These are phyloP conservation scores for Phytophthora constricta DNA, from an alignment of 352 stramenopile species.

Conservation along the genomic window DNA sequence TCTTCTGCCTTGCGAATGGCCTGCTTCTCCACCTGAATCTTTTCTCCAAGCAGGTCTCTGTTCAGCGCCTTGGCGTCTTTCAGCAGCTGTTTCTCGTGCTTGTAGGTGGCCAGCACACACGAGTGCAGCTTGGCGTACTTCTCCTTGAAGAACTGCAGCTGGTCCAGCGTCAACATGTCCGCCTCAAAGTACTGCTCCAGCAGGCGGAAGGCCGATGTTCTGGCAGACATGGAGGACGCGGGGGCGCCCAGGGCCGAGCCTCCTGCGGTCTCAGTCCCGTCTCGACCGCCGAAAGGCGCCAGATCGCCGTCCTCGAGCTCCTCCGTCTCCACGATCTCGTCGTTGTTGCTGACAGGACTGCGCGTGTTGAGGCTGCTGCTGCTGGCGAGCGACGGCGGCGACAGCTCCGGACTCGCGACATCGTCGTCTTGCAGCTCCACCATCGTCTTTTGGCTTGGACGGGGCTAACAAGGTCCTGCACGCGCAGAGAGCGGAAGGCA, in stretches of 20 bases:
- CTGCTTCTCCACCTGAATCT: conserved; percentile 90
- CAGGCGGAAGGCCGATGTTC: conserved; percentile 74
- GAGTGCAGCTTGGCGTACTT: conserved; percentile 78
- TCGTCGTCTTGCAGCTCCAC: conserved; percentile 16
- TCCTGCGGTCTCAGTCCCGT: conserved; percentile 20
- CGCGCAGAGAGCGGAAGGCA: not conserved
- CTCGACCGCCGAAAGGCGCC: not conserved
- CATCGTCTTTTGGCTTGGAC: conserved; percentile 4
- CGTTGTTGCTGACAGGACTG: conserved; percentile 18
- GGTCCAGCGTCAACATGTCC: conserved; percentile 81
- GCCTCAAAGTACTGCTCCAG: conserved; percentile 88
- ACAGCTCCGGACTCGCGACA: not conserved
- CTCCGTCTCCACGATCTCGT: conserved; percentile 11
- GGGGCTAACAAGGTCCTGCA: not conserved
- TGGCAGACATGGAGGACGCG: conserved; percentile 54
- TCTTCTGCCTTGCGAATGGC: conserved; percentile 86
- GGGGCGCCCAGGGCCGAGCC: conserved; percentile 22
- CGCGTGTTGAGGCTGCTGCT: conserved; percentile 20
- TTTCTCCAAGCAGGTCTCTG: conserved; percentile 82
- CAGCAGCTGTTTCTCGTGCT: conserved; percentile 82
- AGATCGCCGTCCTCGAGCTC: conserved; percentile 19
- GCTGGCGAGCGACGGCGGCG: conserved; percentile 5
- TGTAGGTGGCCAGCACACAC: conserved; percentile 79
- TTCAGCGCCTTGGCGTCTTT: conserved; percentile 87
- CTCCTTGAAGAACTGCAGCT: conserved; percentile 84